Evolutionary conservation across 1,284 basidiomycete species (phyloP).

Genomic region (Lentinula novae-zelandiae): DNA sequence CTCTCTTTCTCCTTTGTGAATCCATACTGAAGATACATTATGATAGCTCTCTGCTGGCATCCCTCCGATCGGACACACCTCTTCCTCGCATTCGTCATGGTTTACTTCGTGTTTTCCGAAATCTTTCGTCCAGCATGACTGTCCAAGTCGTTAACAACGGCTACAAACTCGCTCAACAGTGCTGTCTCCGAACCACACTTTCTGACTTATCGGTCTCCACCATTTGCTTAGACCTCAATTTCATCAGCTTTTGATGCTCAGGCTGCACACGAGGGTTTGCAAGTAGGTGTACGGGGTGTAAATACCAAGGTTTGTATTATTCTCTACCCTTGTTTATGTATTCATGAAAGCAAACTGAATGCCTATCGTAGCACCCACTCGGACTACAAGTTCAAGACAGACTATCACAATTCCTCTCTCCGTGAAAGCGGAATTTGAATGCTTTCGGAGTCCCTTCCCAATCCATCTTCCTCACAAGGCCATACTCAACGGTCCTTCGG

Average conservation of each 20-base stretch:
- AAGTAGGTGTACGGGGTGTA: not conserved
- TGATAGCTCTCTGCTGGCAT: slow-evolving; percentile 61
- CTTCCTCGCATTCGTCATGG: slow-evolving; percentile 9
- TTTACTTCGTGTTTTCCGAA: slow-evolving; percentile 21
- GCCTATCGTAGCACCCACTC: not conserved
- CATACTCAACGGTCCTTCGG: slow-evolving; percentile 38
- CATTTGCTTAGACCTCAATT: slow-evolving; percentile 39
- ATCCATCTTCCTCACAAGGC: slow-evolving; percentile 28
- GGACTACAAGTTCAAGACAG: not conserved
- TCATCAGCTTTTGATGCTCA: slow-evolving; percentile 46
- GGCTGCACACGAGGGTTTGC: slow-evolving; percentile 12
- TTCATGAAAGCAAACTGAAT: not conserved
- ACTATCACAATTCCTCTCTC: not conserved
- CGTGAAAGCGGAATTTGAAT: no score
- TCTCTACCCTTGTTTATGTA: not conserved
- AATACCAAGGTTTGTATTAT: not conserved
- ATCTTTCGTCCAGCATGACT: not conserved
- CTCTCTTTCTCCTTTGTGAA: not conserved
- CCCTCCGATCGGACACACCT: slow-evolving; percentile 39
- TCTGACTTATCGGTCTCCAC: not conserved
- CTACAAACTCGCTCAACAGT: slow-evolving; percentile 52
- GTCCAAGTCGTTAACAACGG: slow-evolving; percentile 69
- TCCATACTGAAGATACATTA: not conserved
- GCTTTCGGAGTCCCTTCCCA: not conserved
- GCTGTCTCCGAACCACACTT: no score